Conservation (phyloP, 257 asterid genomes). For the Nicotiana noctiflora region DNA sequence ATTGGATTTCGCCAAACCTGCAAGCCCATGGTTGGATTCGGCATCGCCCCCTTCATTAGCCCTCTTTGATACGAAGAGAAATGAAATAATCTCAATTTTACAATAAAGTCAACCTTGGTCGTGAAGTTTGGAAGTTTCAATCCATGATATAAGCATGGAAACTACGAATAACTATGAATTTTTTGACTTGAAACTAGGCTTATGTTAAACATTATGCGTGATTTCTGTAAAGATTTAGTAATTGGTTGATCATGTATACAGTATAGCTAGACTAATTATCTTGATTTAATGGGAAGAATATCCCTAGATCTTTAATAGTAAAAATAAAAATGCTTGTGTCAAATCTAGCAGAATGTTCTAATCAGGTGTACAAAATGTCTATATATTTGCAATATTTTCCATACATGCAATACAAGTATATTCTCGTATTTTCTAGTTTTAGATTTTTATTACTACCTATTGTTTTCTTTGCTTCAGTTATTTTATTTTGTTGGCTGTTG, state of each 20-base stretch:
- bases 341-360: neutral
- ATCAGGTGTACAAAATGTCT: neutral
- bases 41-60: neutral
- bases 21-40: neutral
- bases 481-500: no score
- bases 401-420: no score
- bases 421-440: no score
- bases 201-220: neutral
- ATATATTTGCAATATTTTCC: neutral
- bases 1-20: neutral
- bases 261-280: neutral
- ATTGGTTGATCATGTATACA: neutral
- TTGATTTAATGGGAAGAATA: neutral
- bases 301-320: neutral
- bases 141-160: no score
- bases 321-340: neutral
- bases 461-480: no score
- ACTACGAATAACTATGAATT: no score
- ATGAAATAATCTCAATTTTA: neutral
- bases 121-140: neutral
- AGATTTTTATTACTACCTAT: no score
- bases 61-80: neutral
- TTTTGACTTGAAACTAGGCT: neutral
- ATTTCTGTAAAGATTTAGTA: neutral
- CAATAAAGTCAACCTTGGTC: no score